Percentiles rank a stretch among this genome's conserved stretches.
These are phyloP conservation scores for Aspergillus quadricinctus DNA, from an alignment of 2,329 filamentous ascomycete species.

Conservation along the genomic window DNA sequence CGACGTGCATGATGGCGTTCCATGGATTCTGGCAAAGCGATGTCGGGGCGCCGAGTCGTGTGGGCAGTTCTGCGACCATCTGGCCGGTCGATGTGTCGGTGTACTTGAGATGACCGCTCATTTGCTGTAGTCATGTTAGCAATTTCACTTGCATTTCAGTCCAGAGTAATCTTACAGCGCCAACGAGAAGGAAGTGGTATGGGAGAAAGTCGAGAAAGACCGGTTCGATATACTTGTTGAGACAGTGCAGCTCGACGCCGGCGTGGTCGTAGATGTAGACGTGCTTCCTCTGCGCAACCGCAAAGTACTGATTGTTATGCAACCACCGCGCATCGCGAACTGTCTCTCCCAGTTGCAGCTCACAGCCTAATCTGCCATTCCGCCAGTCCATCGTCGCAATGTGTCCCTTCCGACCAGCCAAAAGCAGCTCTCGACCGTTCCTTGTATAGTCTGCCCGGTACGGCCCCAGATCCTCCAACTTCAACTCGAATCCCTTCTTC, in stretches of 20 bases:
- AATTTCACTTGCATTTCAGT: too few species aligned
- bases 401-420: conserved; percentile 90
- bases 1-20: conserved; percentile 87
- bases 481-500: conserved; percentile 89
- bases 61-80: conserved; percentile 78
- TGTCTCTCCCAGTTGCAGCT: conserved; percentile 86
- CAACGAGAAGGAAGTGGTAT: conserved; percentile 91
- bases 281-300: conserved; percentile 92
- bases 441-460: conserved; percentile 86
- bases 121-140: conserved; percentile 52
- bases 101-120: conserved; percentile 79
- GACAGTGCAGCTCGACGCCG: conserved; percentile 86
- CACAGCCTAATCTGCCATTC: conserved; percentile 83
- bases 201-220: conserved; percentile 93
- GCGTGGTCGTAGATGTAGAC: conserved; percentile 93
- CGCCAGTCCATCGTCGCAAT: conserved; percentile 96
- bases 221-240: conserved; percentile 86
- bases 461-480: conserved; percentile 75
- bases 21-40: conserved; percentile 83
- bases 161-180: conserved; percentile 57
- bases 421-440: conserved; percentile 78
- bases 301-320: conserved; percentile 90
- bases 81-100: conserved; percentile 93
- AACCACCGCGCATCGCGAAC: conserved; percentile 86
- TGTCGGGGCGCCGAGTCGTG: conserved; percentile 76